Evolutionary conservation across 768 basidiomycete genomes (phyloP), one percentile per base, ranked within the genome.

Genomic region (Phanerodontia chrysosporium): DNA sequence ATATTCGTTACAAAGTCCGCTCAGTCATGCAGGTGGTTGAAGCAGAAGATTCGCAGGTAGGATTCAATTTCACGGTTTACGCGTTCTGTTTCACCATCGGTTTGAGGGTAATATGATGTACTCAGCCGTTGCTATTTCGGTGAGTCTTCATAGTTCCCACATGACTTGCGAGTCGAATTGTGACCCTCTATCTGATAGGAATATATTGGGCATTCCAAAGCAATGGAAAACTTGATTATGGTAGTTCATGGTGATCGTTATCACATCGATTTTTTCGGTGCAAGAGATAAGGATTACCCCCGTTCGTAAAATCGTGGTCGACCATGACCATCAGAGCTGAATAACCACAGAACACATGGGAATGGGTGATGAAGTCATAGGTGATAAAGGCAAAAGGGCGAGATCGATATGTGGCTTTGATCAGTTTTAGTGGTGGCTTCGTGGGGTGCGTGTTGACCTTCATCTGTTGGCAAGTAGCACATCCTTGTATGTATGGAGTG

Each of bases 71-170:
- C 70, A 56, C 69, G 68, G 58, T 74, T 74, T n/a, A 66, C 57
- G 5, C 65, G 21, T 63, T 76, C 70, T 8, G 69, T 73, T n/a
- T 73, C 70, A 0, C 73, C 67, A 60, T 79, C 69, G 1, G 75
- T 72, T 55, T 77, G 72, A 0, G 70, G 74, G 46, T 76, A 73
- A 61, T 65, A 74, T 0, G 73, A 66, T 0, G 72, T 75, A 27
- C 60, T 65, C 12, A 73, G 51, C 18, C 59, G 55, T 1, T 51
- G 64, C 58, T 21, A 59, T 27, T 59, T 18, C 39, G 16, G 39
- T 42, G 9, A 42, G 16, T 42, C 18, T 7, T 18, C 39, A 42
- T 8, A 42, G 39, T 42, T 42, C 39, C 18, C 18, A 10, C 39
- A 42, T 12, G 39, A 42, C 39, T 12, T 12, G 39, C 4, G 39